A percentile compares a stretch with the other conserved stretches of the same genome.
phyloP scores from a whole-genome alignment of 495 filamentous ascomycete species.

The Jackrogersella multiformis region DNA sequence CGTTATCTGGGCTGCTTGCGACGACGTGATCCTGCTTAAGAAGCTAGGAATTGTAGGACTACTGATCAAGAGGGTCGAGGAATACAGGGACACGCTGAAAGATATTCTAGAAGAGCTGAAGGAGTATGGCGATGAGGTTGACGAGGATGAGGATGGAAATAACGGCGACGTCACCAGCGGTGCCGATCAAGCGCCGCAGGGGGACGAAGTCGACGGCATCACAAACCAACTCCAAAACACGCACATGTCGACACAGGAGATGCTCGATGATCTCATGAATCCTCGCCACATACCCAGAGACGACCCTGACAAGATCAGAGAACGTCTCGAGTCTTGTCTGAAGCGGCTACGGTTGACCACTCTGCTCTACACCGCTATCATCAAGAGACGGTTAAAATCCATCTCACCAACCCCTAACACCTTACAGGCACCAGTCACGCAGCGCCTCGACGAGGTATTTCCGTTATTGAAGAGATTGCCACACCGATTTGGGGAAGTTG shows the following conservation, averaged over 20 bases:
- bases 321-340: slow-evolving; percentile 64
- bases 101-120: slow-evolving; percentile 86
- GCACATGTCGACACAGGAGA: slow-evolving; percentile 52
- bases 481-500: slow-evolving; percentile 53
- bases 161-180: slow-evolving; percentile 54
- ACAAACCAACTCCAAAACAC: slow-evolving; percentile 37
- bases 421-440: slow-evolving; percentile 37
- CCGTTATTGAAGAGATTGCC: slow-evolving; percentile 52
- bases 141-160: slow-evolving; percentile 57
- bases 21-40: slow-evolving; percentile 69
- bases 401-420: slow-evolving; percentile 52
- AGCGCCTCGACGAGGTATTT: slow-evolving; percentile 57
- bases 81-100: slow-evolving; percentile 74
- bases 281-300: slow-evolving; percentile 63
- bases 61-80: slow-evolving; percentile 67
- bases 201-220: slow-evolving; percentile 36
- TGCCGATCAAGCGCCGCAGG: too few relatives aligned
- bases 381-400: slow-evolving; percentile 68
- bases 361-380: slow-evolving; percentile 66
- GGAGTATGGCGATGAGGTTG: slow-evolving; percentile 79
- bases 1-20: slow-evolving; percentile 76
- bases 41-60: slow-evolving; percentile 71
- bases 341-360: slow-evolving; percentile 66
- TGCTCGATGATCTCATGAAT: slow-evolving; percentile 66
- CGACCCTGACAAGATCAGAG: slow-evolving; percentile 63